Evolutionary conservation across 1,139 yeast genomes (phyloP), one percentile per base, ranked within the genome.

Genomic region (Geotrichum restrictum): DNA sequence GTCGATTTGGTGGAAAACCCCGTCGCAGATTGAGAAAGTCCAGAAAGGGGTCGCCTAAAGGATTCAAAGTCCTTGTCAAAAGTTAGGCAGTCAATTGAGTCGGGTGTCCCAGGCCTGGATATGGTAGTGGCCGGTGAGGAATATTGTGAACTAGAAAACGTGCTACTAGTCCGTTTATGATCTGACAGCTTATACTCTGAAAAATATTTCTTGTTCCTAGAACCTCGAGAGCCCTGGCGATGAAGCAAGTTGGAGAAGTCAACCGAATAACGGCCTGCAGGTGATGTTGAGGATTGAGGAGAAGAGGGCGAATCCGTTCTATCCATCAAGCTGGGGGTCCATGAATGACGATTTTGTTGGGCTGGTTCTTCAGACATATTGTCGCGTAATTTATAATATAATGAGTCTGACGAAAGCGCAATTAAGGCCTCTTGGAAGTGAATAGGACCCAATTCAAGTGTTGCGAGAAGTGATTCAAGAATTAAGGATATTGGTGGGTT

Each of bases 51-150:
- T 5, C 42, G 42, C 13, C 6, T 21, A 2, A 6, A 21, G n/a
- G 29, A 5, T 4, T 39, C 42, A 22, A 39, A 16, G 6, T 39
- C 31, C 31, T 13, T 21, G 7, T 39, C 31, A 11, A 16, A 19
- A n/a, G 16, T 18, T 31, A 44, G 22, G 19, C 19, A 36, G 32
- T 49, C 48, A 44, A 44, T 22, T 3, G 45, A 19, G 16, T 49
- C 52, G 13, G 52, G 52, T n/a, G 52, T 22, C 16, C 33, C 22
- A 21, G 48, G 27, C 29, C 52, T 37, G 7, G 48, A 49, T 11
- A 39, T 40, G 18, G 52, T 39, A 8, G 48, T 44, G 3, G 52
- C 43, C 7, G 43, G 45, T 3, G 52, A 49, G 16, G 41, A 37
- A 10, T 34, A 44, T 19, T 34, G 47, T 7, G 47, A 44, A 14